Evolutionary conservation across 1,284 basidiomycete genomes (phyloP).

Genomic region (Violaceomyces palustris): DNA sequence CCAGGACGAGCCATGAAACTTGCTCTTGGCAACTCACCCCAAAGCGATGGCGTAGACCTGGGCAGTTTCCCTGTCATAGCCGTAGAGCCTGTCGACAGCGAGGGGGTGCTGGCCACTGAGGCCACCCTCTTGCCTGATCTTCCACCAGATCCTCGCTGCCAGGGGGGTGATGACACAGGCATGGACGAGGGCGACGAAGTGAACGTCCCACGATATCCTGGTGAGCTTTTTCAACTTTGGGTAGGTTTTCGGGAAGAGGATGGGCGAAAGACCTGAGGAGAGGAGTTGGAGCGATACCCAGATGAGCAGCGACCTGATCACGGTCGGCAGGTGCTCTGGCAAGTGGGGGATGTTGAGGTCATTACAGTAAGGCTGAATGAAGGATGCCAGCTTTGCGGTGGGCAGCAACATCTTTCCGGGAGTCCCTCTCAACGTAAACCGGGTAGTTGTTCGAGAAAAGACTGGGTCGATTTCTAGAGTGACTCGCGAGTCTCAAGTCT

Average conservation of each 20-base stretch:
- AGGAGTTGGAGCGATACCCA: slow-evolving; percentile 48
- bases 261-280: slow-evolving; percentile 40
- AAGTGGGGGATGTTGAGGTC: slow-evolving; percentile 38
- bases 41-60: slow-evolving; percentile 45
- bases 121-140: slow-evolving; percentile 23
- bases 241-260: slow-evolving; percentile 46
- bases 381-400: no score
- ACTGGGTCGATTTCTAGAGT: no score
- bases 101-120: slow-evolving; percentile 21
- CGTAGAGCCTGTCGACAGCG: slow-evolving; percentile 41
- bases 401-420: no score
- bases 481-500: no score
- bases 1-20: background rate
- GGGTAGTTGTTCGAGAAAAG: no score
- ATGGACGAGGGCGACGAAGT: slow-evolving; percentile 49
- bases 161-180: slow-evolving; percentile 39
- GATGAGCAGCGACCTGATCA: slow-evolving; percentile 39
- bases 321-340: slow-evolving; percentile 39
- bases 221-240: slow-evolving; percentile 39
- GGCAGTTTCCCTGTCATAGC: slow-evolving; percentile 39
- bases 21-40: no score
- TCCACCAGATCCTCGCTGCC: slow-evolving; percentile 32
- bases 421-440: no score
- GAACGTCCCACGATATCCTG: slow-evolving; percentile 52
- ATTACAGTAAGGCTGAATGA: slow-evolving; percentile 34